Evolutionary conservation across 352 stramenopile genomes (phyloP), one percentile per base, ranked within the genome.

Genomic region (Halophytophthora batemanensis): DNA sequence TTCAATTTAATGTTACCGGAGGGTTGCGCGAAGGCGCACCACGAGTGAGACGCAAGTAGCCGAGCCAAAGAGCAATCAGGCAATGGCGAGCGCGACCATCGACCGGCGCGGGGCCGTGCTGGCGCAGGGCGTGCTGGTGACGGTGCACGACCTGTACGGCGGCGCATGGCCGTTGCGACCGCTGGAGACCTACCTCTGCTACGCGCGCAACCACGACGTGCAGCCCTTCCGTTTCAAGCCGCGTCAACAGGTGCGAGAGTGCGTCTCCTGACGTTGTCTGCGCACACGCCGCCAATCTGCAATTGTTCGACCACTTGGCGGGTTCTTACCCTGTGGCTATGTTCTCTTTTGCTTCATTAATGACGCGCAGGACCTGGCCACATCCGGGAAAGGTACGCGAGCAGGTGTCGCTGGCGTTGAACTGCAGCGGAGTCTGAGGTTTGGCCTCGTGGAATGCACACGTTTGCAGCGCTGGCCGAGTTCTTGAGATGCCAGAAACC

Each of bases 61-160:
- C 25, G 25, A 31, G 25, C 25, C 25, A 31, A 31, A 31, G 25
- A 31, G 25, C 25, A 52, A n/a, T n/a, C n/a, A n/a, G n/a, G 36
- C 39, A 15, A 82, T 84, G 74, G 77, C 77, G 35, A 73, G 64
- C 13, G 69, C 71, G 13, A 61, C 47, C 15, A 64, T 86, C 18
- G 74, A 79, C 29, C 71, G 63, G 7, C 70, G 65, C 42, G 72
- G 73, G 39, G 55, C 61, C 0, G 43, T 63, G 37, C 55, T 88
- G 49, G 62, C 77, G 10, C 69, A 70, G 37, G 69, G 75, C 22
- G 61, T 86, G 14, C 60, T 90, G 22, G 57, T 90, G 12, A 86
- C 77, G 1, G 74, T 90, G 34, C 74, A 85, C 61, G 79, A 86
- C 45, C 29, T 90, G 45, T 87, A 85, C 41, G 77, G 74, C 12